Evolutionary conservation across 768 basidiomycete species (phyloP).

Genomic region (Termitomyces sp.): DNA sequence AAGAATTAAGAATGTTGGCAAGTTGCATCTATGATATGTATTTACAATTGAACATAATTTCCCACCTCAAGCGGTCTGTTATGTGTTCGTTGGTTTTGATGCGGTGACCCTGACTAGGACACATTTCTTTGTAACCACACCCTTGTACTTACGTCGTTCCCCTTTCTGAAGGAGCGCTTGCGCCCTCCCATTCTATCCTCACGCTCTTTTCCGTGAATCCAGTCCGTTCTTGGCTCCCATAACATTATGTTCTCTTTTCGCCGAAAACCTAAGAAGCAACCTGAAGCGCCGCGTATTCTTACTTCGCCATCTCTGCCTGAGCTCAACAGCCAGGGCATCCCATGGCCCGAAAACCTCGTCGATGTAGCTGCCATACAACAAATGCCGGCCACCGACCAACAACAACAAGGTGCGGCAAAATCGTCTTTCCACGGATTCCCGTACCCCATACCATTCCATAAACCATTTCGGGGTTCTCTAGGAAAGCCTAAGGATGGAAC

Average conservation of each 20-base stretch:
- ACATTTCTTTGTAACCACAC: conserved; percentile 6
- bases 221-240: conserved; percentile 13
- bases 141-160: conserved; percentile 2
- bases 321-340: conserved; percentile 66
- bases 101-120: conserved; percentile 9
- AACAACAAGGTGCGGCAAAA: conserved; percentile 62
- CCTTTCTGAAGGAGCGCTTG: conserved; percentile 5
- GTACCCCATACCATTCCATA: conserved; percentile 71
- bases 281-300: conserved; percentile 45
- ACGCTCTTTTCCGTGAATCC: conserved; percentile 15
- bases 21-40: not conserved
- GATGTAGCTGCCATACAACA: conserved; percentile 63
- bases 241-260: conserved; percentile 68
- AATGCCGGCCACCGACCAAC: conserved; percentile 30
- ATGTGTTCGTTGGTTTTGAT: conserved; percentile 6
- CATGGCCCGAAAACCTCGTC: conserved; percentile 82
- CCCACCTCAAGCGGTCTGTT: conserved; percentile 9
- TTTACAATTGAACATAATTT: conserved; percentile 11
- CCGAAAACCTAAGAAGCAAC: conserved; percentile 55
- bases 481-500: conserved; percentile 38
- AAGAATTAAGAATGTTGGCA: conserved; percentile 8
- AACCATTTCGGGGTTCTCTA: conserved; percentile 63
- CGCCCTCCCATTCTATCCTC: conserved; percentile 6
- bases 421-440: conserved; percentile 53
- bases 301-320: conserved; percentile 81